A percentile compares a stretch with the other conserved stretches of the same genome.
Evolutionary conservation across 257 asterid genomes (phyloP).

Genomic region (Galeopsis tetrahit): DNA sequence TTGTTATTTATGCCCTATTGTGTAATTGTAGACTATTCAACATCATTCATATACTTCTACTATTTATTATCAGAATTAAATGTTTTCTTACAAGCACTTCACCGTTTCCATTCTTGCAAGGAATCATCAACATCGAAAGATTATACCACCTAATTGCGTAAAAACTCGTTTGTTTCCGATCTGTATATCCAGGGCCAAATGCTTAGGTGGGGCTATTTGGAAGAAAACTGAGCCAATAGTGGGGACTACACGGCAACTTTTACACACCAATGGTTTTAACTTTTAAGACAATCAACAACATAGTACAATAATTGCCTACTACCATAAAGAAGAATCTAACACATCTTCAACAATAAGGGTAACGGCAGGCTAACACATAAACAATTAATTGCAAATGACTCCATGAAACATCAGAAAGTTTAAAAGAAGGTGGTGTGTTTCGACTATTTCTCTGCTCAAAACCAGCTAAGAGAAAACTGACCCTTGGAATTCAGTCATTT

Average conservation of each 20-base stretch:
- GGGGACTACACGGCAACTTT: neutral
- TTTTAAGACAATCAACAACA: no score
- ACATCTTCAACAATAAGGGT: neutral
- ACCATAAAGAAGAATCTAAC: neutral
- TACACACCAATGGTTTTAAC: neutral
- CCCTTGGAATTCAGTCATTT: conserved; percentile 40
- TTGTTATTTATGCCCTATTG: neutral
- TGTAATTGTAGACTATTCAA: neutral
- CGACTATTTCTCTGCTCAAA: neutral
- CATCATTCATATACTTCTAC: conserved; percentile 3
- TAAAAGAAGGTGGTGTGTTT: neutral
- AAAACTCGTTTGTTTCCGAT: neutral
- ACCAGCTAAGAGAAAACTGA: neutral
- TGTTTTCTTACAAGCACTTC: neutral
- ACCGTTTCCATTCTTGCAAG: neutral
- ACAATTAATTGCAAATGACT: neutral
- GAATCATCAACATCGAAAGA: neutral
- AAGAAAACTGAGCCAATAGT: neutral
- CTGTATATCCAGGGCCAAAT: neutral
- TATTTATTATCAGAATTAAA: neutral
- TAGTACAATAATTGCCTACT: neutral
- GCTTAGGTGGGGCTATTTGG: neutral
- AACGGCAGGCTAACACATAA: neutral
- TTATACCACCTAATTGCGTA: neutral
- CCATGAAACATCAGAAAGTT: neutral